Base-by-base conservation (phyloP, 2,329 filamentous ascomycete genomes). In the Laburnicola sp. region DNA sequence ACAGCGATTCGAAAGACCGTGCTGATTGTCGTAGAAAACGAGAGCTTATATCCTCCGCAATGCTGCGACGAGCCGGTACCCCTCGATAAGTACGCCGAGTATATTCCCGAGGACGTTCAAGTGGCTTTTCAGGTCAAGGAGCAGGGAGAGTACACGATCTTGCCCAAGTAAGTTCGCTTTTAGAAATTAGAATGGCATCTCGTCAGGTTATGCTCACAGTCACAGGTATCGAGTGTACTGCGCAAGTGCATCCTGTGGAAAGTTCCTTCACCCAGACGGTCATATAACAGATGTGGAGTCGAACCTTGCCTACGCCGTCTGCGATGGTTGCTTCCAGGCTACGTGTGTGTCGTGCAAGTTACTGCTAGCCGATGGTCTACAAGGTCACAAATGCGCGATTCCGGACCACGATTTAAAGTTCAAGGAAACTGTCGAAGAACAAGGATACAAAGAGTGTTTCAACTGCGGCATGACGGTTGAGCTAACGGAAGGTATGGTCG, bases 181-280 rank as follows among this genome's bases (percentile, higher is more conserved):
- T 37, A 25, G 6, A 16, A 16, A 16, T 16, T 16, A 16, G 16
- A 16, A n/a, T n/a, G 11, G 2, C 9, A 21, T 37, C 2, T 21
- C 10, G 7, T 21, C n/a, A 39, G 5, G 42, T 2, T 27, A 27
- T 31, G 30, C 39, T 58, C 27, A 54, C 36, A 8, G 2, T 22
- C 2, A 10, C n/a, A 70, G 65, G 26, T 65, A 59, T 31, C 64
- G 66, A 1, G 53, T 61, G 3, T 69, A 69, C 48, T 71, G 66
- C 41, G 61, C 56, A 10, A 61, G 56, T 9, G 37, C 31, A 16
- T 1, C 40, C 26, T 70, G 68, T 40, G 54, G 54, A 0, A 58
- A 54, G 23, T 71, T 68, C 11, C 49, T 69, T 4, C 55, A 56
- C 35, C 63, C 65, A 6, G 38, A 51, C 5, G 48, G 43, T 6